Base-by-base conservation (phyloP, 1,139 yeast species). In the Yamadazyma blattariae region DNA sequence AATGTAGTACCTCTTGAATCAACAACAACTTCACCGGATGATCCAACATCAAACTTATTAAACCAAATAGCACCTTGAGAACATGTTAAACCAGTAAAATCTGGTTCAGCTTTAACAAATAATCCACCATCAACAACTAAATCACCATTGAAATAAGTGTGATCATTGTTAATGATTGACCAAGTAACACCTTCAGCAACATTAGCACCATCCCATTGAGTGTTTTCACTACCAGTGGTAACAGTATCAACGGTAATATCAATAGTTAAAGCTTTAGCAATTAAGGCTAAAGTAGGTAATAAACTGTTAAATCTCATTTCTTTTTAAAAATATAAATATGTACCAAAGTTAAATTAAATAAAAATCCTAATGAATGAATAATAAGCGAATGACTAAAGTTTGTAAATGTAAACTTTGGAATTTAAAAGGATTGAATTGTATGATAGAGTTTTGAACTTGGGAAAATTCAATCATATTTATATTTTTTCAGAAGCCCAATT, bases 81-180 rank as follows among this genome's bases (percentile, higher is more conserved):
- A 22, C 34, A 42, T 30, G 48, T 46, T 29, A 50, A 45, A 25
- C 53, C 51, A 33, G 42, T 38, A 11, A 38, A 32, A 22, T 40
- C 40, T 16, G 44, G 38, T 24, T 42, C 44, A 30, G 47, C 44
- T 32, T 45, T 42, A 23, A 50, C 35, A 30, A 29, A 49, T 33
- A 50, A 45, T 30, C 40, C 41, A 35, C 54, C 54, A 34, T 49
- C 36, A 20, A 47, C 47, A 5, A 36, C 37, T 23, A 50, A 35
- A 37, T 47, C 50, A 32, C 48, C 48, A 21, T 40, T 33, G 33
- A 42, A 44, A 24, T 42, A 38, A 25, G 57, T 44, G 30, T 53
- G 38, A 24, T 57, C 54, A 36, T 58, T 59, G 42, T 60, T 44
- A 29, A 60, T 44, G 27, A 61, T 54, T 9, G 67, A 58, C 57